Percentiles rank a stretch among this genome's conserved stretches.
phyloP scores from a whole-genome alignment of 768 basidiomycete species.

The Rhizopogon rudus region DNA sequence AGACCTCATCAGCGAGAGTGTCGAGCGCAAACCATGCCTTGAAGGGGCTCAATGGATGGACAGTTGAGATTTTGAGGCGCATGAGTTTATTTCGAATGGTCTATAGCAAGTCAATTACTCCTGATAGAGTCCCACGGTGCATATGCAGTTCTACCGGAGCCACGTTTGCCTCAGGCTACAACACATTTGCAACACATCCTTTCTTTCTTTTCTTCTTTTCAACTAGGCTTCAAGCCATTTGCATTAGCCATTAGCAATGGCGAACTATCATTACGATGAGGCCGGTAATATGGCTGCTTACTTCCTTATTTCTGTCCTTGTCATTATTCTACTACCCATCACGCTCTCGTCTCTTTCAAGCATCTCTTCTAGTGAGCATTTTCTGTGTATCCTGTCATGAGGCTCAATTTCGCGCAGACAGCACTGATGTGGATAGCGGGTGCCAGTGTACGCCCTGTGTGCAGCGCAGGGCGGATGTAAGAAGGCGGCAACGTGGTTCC shows the following conservation, averaged over 20 bases:
- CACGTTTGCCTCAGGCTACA: slow-evolving; percentile 3
- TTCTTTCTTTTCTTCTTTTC: too few species aligned
- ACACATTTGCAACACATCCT: slow-evolving; percentile 1
- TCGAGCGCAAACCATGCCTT: slow-evolving; percentile 49
- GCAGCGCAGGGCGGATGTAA: slow-evolving; percentile 44
- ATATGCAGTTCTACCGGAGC: background rate
- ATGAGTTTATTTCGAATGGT: slow-evolving; percentile 20
- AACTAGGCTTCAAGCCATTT: background rate
- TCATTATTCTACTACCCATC: slow-evolving; percentile 75
- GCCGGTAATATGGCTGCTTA: slow-evolving; percentile 83
- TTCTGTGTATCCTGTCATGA: background rate
- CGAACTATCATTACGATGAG: slow-evolving; percentile 84
- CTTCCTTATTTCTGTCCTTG: slow-evolving; percentile 87
- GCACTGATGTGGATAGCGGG: slow-evolving; percentile 31
- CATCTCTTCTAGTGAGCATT: slow-evolving; percentile 38
- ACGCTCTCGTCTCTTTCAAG: slow-evolving; percentile 49
- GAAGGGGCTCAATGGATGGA: slow-evolving; percentile 40
- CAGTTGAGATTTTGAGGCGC: slow-evolving; percentile 48
- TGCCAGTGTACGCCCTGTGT: slow-evolving; percentile 63
- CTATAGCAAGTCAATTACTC: too few species aligned
- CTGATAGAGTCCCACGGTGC: slow-evolving; percentile 6
- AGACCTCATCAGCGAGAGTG: background rate
- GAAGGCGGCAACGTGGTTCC: slow-evolving; percentile 40
- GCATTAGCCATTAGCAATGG: slow-evolving; percentile 45
- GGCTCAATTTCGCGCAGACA: slow-evolving; percentile 26